A percentile compares a stretch with the other conserved stretches of the same genome.
phyloP scores from a whole-genome alignment of 2,329 filamentous ascomycete genomes.

The Hypoxylon sp. region DNA sequence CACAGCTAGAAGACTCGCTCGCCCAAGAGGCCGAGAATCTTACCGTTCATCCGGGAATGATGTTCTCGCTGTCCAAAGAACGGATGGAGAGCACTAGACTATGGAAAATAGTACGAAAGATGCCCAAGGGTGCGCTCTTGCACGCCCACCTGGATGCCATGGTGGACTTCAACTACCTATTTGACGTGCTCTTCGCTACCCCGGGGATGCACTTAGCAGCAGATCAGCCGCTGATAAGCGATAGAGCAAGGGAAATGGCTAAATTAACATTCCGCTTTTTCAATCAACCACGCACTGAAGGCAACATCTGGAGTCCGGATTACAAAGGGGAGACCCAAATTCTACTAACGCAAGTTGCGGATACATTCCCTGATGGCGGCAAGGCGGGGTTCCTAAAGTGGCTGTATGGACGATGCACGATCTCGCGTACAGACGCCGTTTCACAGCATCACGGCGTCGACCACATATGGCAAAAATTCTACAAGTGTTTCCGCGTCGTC shows the following conservation, averaged over 20 bases:
- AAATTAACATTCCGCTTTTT: conserved; percentile 74
- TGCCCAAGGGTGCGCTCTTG: conserved; percentile 90
- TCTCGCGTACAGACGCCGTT: conserved; percentile 79
- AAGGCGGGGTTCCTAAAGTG: conserved; percentile 80
- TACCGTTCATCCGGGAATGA: conserved; percentile 88
- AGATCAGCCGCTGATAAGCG: conserved; percentile 69
- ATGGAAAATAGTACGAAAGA: conserved; percentile 85
- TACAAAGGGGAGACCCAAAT: conserved; percentile 75
- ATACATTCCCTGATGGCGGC: conserved; percentile 81
- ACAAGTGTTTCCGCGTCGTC: conserved; percentile 79
- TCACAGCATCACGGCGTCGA: conserved; percentile 87
- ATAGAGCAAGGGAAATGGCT: conserved; percentile 67
- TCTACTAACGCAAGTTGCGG: conserved; percentile 73
- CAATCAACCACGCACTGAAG: conserved; percentile 60
- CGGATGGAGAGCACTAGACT: conserved; percentile 87
- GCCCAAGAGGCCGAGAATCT: conserved; percentile 72
- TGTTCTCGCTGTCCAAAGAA: conserved; percentile 90
- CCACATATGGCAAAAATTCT: conserved; percentile 88
- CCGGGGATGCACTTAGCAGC: conserved; percentile 81
- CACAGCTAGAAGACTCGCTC: conserved; percentile 77
- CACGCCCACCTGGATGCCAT: conserved; percentile 94
- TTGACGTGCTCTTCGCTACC: conserved; percentile 78
- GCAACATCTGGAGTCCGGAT: conserved; percentile 73
- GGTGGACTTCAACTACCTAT: conserved; percentile 86
- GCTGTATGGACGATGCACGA: conserved; percentile 80